Conservation (phyloP, 164 flowering plant species). For the Akebia trifoliata region DNA sequence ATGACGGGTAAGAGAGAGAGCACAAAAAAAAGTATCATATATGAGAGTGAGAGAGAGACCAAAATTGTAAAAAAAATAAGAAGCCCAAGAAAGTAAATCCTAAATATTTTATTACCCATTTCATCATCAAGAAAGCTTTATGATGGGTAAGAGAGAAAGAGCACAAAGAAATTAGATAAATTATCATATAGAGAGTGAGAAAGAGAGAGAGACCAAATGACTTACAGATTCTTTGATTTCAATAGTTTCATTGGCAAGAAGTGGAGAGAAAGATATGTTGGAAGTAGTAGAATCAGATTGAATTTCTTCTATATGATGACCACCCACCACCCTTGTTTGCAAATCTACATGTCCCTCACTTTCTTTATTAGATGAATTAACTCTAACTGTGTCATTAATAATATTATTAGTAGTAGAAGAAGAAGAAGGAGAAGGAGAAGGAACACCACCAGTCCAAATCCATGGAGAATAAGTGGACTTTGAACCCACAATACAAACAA, state of each 20-base stretch:
- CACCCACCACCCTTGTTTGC: conserved; percentile 7
- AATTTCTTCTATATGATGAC: conserved; percentile 12
- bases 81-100: too few relatives aligned
- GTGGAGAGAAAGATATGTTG: conserved; percentile 17
- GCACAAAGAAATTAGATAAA: neutral
- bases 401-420: neutral
- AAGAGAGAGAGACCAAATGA: neutral
- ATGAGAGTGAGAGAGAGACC: too few relatives aligned
- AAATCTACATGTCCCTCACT: conserved; percentile 6
- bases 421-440: conserved; percentile 3
- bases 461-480: conserved; percentile 11
- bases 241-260: neutral
- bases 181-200: neutral
- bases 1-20: too few relatives aligned
- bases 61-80: too few relatives aligned
- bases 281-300: conserved; percentile 3
- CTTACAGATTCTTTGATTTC: conserved; percentile 1
- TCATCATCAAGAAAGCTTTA: too few relatives aligned
- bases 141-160: neutral
- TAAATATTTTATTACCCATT: too few relatives aligned
- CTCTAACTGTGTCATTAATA: neutral
- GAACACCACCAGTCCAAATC: conserved; percentile 9
- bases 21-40: too few relatives aligned
- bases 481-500: conserved; percentile 24
- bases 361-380: neutral